These are phyloP conservation scores for Gorgonomyces haynaldii DNA, from an alignment of 192 early-diverging fungal species.

Conservation along the genomic window DNA sequence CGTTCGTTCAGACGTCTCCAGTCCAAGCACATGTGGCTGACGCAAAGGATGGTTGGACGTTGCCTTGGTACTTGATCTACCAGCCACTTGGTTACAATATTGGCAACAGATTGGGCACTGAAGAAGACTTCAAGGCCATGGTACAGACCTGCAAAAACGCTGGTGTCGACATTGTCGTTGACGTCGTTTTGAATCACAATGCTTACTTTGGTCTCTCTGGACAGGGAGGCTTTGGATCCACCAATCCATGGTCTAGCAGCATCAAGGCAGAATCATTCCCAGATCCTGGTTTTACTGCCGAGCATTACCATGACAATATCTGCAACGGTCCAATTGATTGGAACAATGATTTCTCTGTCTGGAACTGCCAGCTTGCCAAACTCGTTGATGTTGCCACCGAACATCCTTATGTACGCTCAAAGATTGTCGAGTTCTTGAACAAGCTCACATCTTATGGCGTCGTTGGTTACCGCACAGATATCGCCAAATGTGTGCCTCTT, in stretches of 20 bases:
- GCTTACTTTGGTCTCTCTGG: not conserved
- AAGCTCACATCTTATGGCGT: not conserved
- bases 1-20: conserved; percentile 8
- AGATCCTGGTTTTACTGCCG: conserved; percentile 7
- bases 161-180: conserved; percentile 9
- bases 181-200: conserved; percentile 6
- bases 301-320: conserved; percentile 4
- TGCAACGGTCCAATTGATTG: conserved; percentile 4
- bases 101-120: conserved; percentile 7
- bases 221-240: not conserved
- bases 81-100: conserved; percentile 8
- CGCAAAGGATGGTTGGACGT: not conserved
- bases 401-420: conserved; percentile 8
- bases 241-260: not conserved
- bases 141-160: conserved; percentile 5
- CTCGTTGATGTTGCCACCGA: conserved; percentile 1
- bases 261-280: not conserved
- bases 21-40: conserved; percentile 3
- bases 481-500: conserved; percentile 1
- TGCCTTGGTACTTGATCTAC: conserved; percentile 7
- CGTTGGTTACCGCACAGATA: conserved; percentile 3
- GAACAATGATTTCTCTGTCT: not conserved
- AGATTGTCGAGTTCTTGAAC: conserved; percentile 2
- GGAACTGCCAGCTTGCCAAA: conserved; percentile 3
- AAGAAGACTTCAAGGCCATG: conserved; percentile 3